phyloP scores from a whole-genome alignment of 177 flowering plant genomes.

The Vitis hybrid region DNA sequence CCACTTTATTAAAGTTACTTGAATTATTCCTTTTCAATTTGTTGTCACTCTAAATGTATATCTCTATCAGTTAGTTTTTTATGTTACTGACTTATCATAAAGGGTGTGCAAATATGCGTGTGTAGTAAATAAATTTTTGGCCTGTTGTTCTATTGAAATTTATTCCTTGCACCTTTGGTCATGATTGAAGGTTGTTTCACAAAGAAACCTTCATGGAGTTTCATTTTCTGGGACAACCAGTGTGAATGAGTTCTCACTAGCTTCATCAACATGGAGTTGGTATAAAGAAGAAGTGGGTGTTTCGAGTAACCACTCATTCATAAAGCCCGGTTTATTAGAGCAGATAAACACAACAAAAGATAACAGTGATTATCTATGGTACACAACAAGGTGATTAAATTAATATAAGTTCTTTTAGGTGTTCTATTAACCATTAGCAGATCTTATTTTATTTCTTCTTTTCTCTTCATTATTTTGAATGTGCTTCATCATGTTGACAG shows the following conservation, averaged over 20 bases:
- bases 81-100: not conserved
- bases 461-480: not conserved
- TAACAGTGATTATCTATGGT: slow-evolving; percentile 53
- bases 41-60: not conserved
- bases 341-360: slow-evolving; percentile 56
- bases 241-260: slow-evolving; percentile 11
- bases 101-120: not conserved
- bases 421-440: no score
- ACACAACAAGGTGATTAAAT: slow-evolving; percentile 33
- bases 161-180: slow-evolving; percentile 1
- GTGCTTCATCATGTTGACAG: slow-evolving; percentile 24
- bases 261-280: slow-evolving; percentile 40
- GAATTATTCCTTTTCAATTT: no score
- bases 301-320: slow-evolving; percentile 36
- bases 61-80: not conserved
- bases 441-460: not conserved
- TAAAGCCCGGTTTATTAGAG: slow-evolving; percentile 39
- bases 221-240: slow-evolving; percentile 9
- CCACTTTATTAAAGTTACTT: no score
- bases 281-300: slow-evolving; percentile 40
- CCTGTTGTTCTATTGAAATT: not conserved
- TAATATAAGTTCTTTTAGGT: not conserved
- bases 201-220: slow-evolving; percentile 27
- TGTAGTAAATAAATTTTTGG: not conserved
- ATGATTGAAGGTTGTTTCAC: slow-evolving; percentile 43